These are phyloP conservation scores for Tuber umbilicatum DNA, from an alignment of 495 filamentous ascomycete genomes.

Conservation along the genomic window DNA sequence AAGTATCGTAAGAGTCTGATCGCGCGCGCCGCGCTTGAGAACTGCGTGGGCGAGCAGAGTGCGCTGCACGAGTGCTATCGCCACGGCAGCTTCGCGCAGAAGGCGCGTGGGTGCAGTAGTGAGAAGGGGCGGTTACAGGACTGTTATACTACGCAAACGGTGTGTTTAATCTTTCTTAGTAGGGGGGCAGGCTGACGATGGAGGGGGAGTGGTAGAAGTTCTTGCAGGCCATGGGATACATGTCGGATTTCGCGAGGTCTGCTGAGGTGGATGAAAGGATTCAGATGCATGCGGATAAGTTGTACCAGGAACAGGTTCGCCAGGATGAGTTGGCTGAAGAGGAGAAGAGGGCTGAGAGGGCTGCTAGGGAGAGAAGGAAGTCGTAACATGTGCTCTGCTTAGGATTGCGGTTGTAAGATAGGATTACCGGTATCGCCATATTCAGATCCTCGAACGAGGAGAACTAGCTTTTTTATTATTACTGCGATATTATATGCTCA, in stretches of 20 bases:
- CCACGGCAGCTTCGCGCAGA: constrained; percentile 53
- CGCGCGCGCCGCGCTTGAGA: constrained; percentile 78
- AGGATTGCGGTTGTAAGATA: background rate
- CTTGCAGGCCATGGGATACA: constrained; percentile 83
- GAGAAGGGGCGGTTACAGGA: constrained; percentile 65
- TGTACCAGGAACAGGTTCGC: constrained; percentile 42
- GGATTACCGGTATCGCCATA: background rate
- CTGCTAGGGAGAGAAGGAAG: constrained; percentile 11
- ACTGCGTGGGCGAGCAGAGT: constrained; percentile 80
- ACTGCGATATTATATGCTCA: background rate
- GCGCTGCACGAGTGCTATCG: constrained; percentile 69
- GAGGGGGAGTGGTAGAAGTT: constrained; percentile 56
- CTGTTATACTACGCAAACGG: constrained; percentile 76
- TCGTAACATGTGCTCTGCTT: constrained; percentile 5
- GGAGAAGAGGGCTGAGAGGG: constrained; percentile 9
- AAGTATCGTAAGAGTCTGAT: constrained; percentile 74
- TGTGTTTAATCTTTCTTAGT: constrained; percentile 45
- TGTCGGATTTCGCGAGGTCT: constrained; percentile 57
- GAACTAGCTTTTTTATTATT: background rate
- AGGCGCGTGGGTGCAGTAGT: constrained; percentile 64
- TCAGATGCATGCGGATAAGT: constrained; percentile 60
- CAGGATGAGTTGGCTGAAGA: constrained; percentile 29
- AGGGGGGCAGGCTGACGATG: constrained; percentile 9
- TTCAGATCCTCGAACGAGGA: background rate
- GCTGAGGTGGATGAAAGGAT: constrained; percentile 74